Percentiles rank a stretch among this genome's conserved stretches.
Evolutionary conservation across 352 stramenopile species (phyloP).

Genomic region (Phytophthora citrophthora): DNA sequence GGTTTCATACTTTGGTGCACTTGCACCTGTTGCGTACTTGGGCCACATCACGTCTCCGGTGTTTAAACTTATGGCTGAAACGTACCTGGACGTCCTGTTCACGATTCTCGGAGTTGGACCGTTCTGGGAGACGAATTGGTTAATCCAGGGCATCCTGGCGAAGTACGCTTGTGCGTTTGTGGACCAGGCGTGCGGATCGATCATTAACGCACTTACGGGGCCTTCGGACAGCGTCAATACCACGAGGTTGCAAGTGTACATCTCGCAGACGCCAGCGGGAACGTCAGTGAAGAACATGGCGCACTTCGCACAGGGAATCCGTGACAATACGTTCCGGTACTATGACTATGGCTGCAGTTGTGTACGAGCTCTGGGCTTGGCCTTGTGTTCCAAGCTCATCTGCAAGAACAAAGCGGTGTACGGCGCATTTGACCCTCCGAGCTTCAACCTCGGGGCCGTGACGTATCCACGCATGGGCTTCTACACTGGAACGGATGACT

Average conservation of each 20-base stretch:
- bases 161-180: constrained; percentile 62
- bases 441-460: constrained; percentile 50
- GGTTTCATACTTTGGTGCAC: constrained; percentile 67
- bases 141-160: constrained; percentile 61
- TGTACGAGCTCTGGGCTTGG: constrained; percentile 38
- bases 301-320: constrained; percentile 68
- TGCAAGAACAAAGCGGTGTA: constrained; percentile 71
- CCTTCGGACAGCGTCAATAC: constrained; percentile 62
- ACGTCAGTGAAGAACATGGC: constrained; percentile 74
- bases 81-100: constrained; percentile 55
- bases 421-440: constrained; percentile 50
- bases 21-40: constrained; percentile 57
- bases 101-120: constrained; percentile 47
- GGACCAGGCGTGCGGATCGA: constrained; percentile 49
- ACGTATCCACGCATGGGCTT: constrained; percentile 60
- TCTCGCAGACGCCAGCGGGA: constrained; percentile 62
- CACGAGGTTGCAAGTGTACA: constrained; percentile 66
- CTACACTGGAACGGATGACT: constrained; percentile 58
- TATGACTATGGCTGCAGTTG: constrained; percentile 72
- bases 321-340: constrained; percentile 59
- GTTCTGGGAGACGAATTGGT: constrained; percentile 51
- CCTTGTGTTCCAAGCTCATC: constrained; percentile 45
- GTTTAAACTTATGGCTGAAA: constrained; percentile 49
- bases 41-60: constrained; percentile 47
- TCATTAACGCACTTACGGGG: constrained; percentile 64